Percentiles rank a stretch among this genome's conserved stretches.
Evolutionary conservation across 352 stramenopile species (phyloP).

Genomic region (Globisporangium middletonii): DNA sequence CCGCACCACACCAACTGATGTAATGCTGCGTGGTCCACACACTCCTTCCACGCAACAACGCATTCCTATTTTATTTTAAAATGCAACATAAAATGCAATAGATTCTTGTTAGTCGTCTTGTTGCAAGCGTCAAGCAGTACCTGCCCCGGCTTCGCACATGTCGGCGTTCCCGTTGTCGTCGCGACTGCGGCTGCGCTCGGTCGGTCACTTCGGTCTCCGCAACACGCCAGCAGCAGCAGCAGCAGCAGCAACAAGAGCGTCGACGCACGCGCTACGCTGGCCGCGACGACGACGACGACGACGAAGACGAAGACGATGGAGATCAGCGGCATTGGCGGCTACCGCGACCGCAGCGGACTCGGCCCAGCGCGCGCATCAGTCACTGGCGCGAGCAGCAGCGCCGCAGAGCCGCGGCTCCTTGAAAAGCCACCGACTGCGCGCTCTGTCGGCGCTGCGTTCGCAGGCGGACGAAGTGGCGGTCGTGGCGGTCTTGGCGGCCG

Average conservation of each 20-base stretch:
- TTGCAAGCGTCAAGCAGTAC: no score
- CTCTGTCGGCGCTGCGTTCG: slow-evolving; percentile 1
- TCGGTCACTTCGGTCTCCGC: not conserved
- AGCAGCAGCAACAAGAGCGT: not conserved
- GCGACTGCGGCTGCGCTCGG: not conserved
- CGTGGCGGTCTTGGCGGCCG: not conserved
- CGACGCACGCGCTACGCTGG: no score
- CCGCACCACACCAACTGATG: no score
- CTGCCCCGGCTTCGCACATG: not conserved
- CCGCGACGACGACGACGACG: not conserved
- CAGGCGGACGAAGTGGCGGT: not conserved
- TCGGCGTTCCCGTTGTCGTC: not conserved
- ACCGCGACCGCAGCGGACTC: not conserved
- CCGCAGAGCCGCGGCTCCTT: not conserved
- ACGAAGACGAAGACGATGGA: not conserved
- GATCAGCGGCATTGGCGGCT: slow-evolving; percentile 12
- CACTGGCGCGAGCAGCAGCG: not conserved
- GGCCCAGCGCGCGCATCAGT: not conserved
- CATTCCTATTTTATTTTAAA: not conserved
- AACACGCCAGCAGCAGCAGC: not conserved
- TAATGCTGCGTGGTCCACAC: no score
- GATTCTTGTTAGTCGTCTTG: not conserved
- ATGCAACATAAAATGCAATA: not conserved
- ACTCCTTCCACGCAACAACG: not conserved
- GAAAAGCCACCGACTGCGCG: slow-evolving; percentile 1